phyloP scores from a whole-genome alignment of 176 grass and related monocot genomes.

The Panicum miliaceum region DNA sequence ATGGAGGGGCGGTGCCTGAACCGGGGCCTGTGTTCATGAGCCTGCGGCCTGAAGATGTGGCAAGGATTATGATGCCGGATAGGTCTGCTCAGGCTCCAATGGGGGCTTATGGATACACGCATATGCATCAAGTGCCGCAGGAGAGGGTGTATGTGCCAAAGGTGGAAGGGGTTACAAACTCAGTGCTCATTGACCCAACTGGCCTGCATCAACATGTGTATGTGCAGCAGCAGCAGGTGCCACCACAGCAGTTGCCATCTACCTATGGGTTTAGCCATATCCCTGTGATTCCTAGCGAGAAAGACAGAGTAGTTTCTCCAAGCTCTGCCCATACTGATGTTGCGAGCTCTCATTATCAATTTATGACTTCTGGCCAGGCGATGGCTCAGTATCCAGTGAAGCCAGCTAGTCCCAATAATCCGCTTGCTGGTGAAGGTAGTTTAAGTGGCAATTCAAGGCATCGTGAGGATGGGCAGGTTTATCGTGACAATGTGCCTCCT shows the following conservation, averaged over 20 bases:
- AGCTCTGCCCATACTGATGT: constrained; percentile 45
- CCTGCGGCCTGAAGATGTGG: constrained; percentile 72
- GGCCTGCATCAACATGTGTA: constrained; percentile 56
- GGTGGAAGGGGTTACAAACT: constrained; percentile 48
- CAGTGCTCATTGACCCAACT: constrained; percentile 45
- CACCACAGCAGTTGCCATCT: constrained; percentile 37
- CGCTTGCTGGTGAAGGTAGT: constrained; percentile 56
- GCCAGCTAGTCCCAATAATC: constrained; percentile 38
- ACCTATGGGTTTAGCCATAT: constrained; percentile 59
- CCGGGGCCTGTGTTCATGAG: constrained; percentile 61
- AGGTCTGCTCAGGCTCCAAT: constrained; percentile 38
- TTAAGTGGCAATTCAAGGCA: constrained; percentile 53
- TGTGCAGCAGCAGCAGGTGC: constrained; percentile 47
- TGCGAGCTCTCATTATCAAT: constrained; percentile 34
- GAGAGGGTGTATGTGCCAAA: constrained; percentile 47
- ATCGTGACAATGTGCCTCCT: constrained; percentile 38
- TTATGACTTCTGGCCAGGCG: constrained; percentile 40
- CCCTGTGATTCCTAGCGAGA: constrained; percentile 50
- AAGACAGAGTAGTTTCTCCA: constrained; percentile 51
- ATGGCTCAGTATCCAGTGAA: constrained; percentile 49
- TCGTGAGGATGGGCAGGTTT: constrained; percentile 49
- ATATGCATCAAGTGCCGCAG: constrained; percentile 54
- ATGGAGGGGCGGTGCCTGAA: constrained; percentile 47
- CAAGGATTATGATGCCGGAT: constrained; percentile 61
- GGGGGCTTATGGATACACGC: constrained; percentile 64